These are phyloP conservation scores for Mortierella sp. DNA, from an alignment of 371 early-diverging fungal species.

Conservation along the genomic window DNA sequence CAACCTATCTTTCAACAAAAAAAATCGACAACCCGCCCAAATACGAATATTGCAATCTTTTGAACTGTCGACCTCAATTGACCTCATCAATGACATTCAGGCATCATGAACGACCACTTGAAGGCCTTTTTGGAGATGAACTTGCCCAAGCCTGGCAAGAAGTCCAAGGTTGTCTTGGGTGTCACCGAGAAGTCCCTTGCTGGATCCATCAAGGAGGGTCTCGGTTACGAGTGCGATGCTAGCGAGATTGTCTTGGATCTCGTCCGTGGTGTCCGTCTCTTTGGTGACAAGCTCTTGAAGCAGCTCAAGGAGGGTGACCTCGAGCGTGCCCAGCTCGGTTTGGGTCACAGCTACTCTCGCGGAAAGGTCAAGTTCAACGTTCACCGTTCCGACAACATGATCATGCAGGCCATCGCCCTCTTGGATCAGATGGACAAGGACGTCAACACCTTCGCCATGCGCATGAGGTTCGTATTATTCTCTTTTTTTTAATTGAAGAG, in stretches of 20 bases:
- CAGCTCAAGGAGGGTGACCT: constrained; percentile 94
- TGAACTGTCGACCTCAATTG: too few species aligned
- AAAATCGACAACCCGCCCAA: too few species aligned
- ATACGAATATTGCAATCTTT: too few species aligned
- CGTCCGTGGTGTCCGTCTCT: constrained; percentile 93
- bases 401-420: constrained; percentile 94
- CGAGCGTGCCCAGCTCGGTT: constrained; percentile 94
- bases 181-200: constrained; percentile 92
- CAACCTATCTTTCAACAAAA: background rate
- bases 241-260: constrained; percentile 90
- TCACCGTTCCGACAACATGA: constrained; percentile 96
- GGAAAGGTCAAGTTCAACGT: constrained; percentile 99
- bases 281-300: constrained; percentile 89
- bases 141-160: constrained; percentile 86
- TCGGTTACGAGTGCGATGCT: constrained; percentile 84
- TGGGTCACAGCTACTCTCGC: constrained; percentile 98
- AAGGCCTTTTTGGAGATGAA: constrained; percentile 96
- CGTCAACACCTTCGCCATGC: constrained; percentile 97
- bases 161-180: constrained; percentile 84
- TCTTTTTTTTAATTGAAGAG: background rate
- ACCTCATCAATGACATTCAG: constrained; percentile 65
- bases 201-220: constrained; percentile 62
- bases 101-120: constrained; percentile 84
- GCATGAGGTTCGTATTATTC: constrained; percentile 69
- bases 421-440: constrained; percentile 97